Conservation (phyloP, 305 asterid species). For the Fraxinus albicans region DNA sequence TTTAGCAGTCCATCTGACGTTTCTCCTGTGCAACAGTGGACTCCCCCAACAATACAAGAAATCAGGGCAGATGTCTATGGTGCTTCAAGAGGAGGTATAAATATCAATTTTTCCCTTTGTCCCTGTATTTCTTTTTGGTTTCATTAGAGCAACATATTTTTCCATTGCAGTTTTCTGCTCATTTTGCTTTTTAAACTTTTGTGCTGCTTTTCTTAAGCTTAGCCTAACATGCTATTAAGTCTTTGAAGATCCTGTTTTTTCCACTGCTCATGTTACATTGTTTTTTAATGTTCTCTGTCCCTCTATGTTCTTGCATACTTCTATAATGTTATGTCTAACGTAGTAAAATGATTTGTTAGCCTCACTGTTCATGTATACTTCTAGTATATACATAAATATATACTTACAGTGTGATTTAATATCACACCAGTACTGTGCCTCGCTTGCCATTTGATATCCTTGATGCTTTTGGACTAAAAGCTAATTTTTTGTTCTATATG, state of each 20-base stretch:
- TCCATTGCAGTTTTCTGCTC: neutral
- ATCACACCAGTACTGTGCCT: neutral
- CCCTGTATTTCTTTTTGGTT: neutral
- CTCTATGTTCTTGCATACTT: neutral
- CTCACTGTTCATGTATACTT: neutral
- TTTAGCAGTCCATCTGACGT: conserved; percentile 69
- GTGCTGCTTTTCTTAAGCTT: neutral
- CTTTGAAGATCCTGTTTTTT: neutral
- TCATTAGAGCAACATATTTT: neutral
- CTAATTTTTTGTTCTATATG: neutral
- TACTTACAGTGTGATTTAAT: neutral
- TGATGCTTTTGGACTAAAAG: neutral
- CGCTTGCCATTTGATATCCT: neutral
- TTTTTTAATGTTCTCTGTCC: neutral
- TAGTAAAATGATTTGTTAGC: neutral
- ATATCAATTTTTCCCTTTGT: conserved; percentile 3
- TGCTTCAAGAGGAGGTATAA: conserved; percentile 66
- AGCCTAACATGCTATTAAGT: neutral
- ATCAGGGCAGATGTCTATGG: conserved; percentile 66
- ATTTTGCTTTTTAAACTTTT: no score
- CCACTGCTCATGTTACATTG: neutral
- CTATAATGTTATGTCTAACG: neutral
- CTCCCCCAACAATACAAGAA: conserved; percentile 86
- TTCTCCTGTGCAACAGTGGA: conserved; percentile 80
- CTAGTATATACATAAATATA: neutral